Evolutionary conservation across 371 early-diverging fungal species (phyloP).

Genomic region (Dichotomocladium elegans): DNA sequence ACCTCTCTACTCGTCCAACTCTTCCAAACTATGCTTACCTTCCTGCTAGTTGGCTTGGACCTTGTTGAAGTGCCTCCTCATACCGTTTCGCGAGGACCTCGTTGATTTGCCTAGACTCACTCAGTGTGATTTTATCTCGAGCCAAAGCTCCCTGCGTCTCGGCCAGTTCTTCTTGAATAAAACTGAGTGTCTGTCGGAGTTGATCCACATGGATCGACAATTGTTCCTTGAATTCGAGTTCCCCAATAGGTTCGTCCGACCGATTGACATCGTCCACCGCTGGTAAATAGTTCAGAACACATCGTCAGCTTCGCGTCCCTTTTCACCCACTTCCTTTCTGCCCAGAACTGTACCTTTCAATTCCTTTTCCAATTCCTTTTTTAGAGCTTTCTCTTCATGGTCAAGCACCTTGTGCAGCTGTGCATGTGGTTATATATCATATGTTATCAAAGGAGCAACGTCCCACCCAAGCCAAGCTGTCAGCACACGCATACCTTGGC

Average conservation of each 20-base stretch:
- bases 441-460: not conserved
- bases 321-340: too few species aligned
- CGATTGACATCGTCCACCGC: constrained; percentile 1
- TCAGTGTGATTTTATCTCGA: constrained; percentile 13
- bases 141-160: not conserved
- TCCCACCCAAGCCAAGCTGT: not conserved
- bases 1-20: not conserved
- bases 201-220: constrained; percentile 11
- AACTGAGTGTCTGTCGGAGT: constrained; percentile 9
- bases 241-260: constrained; percentile 10
- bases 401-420: too few species aligned
- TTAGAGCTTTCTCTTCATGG: constrained; percentile 10
- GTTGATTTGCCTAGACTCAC: constrained; percentile 19
- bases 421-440: too few species aligned
- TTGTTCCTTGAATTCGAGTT: constrained; percentile 25
- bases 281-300: not conserved
- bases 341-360: constrained; percentile 7
- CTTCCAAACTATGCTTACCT: not conserved
- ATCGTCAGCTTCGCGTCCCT: not conserved
- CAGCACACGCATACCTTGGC: not conserved
- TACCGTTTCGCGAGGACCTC: constrained; percentile 10
- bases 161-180: constrained; percentile 12
- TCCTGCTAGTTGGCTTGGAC: not conserved
- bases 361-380: constrained; percentile 6
- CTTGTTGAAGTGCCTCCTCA: constrained; percentile 7